A percentile compares a stretch with the other conserved stretches of the same genome.
phyloP scores from a whole-genome alignment of 1,284 basidiomycete species.

The Stygiomarasmius scandens region DNA sequence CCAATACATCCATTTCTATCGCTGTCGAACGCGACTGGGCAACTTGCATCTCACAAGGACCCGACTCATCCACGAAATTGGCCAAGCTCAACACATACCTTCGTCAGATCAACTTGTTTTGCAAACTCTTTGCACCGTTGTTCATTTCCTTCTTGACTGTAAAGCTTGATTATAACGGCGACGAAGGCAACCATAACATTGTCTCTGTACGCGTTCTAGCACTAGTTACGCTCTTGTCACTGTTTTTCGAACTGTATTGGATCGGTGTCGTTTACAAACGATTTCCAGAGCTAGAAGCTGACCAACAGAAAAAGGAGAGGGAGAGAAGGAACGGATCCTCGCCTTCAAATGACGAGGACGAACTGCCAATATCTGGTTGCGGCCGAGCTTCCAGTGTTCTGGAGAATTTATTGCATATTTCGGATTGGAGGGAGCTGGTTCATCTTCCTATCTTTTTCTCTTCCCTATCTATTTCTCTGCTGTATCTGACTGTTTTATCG shows the following conservation, averaged over 20 bases:
- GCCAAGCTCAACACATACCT: slow-evolving; percentile 42
- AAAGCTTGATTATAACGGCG: slow-evolving; percentile 26
- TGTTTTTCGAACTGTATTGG: slow-evolving; percentile 37
- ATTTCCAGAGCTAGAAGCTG: slow-evolving; percentile 33
- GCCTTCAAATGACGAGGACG: neutral
- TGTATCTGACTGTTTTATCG: slow-evolving; percentile 46
- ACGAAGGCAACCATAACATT: slow-evolving; percentile 10
- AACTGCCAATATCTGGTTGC: too few species aligned
- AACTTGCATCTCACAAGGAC: slow-evolving; percentile 38
- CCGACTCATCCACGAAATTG: slow-evolving; percentile 31
- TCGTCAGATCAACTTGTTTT: slow-evolving; percentile 55
- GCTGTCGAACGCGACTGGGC: slow-evolving; percentile 64
- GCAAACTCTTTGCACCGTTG: slow-evolving; percentile 56
- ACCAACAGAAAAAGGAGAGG: slow-evolving; percentile 19
- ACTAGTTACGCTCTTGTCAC: slow-evolving; percentile 31
- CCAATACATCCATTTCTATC: slow-evolving; percentile 49
- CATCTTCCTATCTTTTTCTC: slow-evolving; percentile 47
- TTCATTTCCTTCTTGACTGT: slow-evolving; percentile 57
- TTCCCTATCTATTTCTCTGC: slow-evolving; percentile 48
- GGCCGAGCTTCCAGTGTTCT: neutral
- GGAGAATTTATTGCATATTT: slow-evolving; percentile 7
- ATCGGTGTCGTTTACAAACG: slow-evolving; percentile 36
- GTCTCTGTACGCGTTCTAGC: slow-evolving; percentile 35
- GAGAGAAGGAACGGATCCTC: neutral
- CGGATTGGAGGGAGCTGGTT: slow-evolving; percentile 49